Base-by-base conservation (phyloP, 2,329 filamentous ascomycete species). In the Metarhizium rileyi region DNA sequence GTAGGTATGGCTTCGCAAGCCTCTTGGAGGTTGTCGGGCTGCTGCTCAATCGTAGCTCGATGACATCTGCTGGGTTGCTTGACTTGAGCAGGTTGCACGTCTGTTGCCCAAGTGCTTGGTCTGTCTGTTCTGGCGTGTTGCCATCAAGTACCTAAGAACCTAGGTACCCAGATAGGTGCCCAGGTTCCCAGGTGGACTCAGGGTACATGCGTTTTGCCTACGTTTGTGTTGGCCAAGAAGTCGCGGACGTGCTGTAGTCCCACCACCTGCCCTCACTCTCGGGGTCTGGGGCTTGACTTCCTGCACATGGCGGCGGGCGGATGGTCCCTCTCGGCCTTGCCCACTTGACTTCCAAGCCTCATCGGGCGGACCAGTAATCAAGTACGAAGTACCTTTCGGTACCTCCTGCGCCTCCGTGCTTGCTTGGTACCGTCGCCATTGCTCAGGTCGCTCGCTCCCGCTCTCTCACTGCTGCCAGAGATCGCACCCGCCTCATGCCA, bases 241-340 rank as follows among this genome's bases (percentile, higher is more conserved):
- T 7, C 18, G 18, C 35, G n/a, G 16, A 9, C 4, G 9, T 20
- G 14, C 28, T 30, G 28, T 14, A 33, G 30, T 12, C 30, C 30
- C 30, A 33, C 30, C 16, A 14, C 28, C n/a, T 18, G 16, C 35
- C 35, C 35, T 38, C 35, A 20, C 35, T 38, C 35, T 14, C n/a
- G 35, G 35, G 38, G 38, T 20, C 18, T 25, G 38, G 22, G 35
- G 16, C 35, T 20, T 18, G 40, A 10, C 40, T 22, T 44, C 47
- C 47, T 42, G 33, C 47, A 49, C 22, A 28, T 49, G 47, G 47
- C 47, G 42, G 40, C 47, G 42, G 42, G 42, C 47, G 42, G 47
- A 33, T 44, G 47, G 28, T 45, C 42, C 47, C 47, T 22, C 36
- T 14, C 20, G 5, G 10, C 33, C 14, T 16, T n/a, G n/a, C n/a